Conservation (phyloP, 176 grass and related monocot species). For the Zea mays region DNA sequence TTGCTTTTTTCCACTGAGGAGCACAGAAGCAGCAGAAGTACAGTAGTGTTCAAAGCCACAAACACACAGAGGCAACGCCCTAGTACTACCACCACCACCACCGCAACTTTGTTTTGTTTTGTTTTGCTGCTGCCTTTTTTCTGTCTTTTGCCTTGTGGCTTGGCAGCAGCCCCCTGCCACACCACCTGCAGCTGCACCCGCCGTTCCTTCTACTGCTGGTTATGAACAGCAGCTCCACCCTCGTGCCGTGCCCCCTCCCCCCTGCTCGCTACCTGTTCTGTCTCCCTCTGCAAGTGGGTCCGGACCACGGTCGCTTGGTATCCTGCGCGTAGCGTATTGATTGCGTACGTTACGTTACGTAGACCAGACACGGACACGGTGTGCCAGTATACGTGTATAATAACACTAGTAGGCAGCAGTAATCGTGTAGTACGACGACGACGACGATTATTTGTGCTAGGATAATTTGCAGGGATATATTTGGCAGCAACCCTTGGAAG, state of each 20-base stretch:
- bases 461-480: neutral
- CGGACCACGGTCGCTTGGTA: neutral
- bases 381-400: neutral
- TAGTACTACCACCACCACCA: neutral
- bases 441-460: too few relatives aligned
- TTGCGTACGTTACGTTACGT: neutral
- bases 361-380: conserved; percentile 16
- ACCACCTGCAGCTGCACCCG: conserved; percentile 10
- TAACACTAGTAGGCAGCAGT: neutral
- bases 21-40: neutral
- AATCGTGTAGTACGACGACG: neutral
- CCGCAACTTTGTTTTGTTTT: conserved; percentile 15
- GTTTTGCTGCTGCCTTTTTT: neutral
- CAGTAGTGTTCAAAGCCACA: neutral
- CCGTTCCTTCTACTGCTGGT: conserved; percentile 3
- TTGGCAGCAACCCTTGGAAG: neutral
- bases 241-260: conserved; percentile 12
- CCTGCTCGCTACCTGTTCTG: neutral
- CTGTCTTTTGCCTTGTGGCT: conserved; percentile 19
- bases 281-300: conserved; percentile 23
- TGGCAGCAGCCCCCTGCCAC: neutral
- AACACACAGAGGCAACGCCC: conserved; percentile 14
- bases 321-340: neutral
- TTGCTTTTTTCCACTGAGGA: conserved; percentile 7
- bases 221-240: neutral